Percentiles rank a stretch among this genome's conserved stretches.
phyloP scores from a whole-genome alignment of 1,139 yeast species.

The Lodderomyces elongisporus region DNA sequence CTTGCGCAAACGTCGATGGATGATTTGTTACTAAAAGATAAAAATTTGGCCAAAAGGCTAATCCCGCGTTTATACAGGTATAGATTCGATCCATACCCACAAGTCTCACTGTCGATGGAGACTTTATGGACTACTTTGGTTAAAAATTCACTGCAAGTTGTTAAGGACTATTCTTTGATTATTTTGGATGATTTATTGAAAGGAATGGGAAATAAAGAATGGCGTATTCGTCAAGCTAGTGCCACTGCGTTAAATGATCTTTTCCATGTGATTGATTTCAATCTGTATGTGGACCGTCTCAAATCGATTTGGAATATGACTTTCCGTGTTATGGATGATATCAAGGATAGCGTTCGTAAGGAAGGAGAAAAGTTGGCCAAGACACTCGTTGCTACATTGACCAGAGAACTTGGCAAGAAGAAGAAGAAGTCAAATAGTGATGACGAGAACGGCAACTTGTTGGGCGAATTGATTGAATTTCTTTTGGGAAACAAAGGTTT shows the following conservation, averaged over 20 bases:
- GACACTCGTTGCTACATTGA: conserved; percentile 58
- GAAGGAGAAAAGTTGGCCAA: conserved; percentile 73
- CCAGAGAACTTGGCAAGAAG: conserved; percentile 46
- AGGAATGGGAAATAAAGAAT: conserved; percentile 78
- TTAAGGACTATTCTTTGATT: conserved; percentile 48
- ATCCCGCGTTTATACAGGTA: conserved; percentile 83
- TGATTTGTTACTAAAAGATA: conserved; percentile 52
- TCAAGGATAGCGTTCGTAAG: conserved; percentile 85
- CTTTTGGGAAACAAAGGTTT: conserved; percentile 75
- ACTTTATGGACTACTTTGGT: conserved; percentile 82
- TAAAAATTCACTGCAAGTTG: conserved; percentile 51
- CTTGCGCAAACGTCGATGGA: conserved; percentile 75
- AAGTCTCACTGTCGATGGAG: conserved; percentile 79
- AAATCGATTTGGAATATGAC: conserved; percentile 84
- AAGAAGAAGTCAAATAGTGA: conserved; percentile 5
- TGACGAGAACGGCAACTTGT: conserved; percentile 5
- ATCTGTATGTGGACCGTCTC: conserved; percentile 47
- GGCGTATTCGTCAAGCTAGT: conserved; percentile 93
- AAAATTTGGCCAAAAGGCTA: conserved; percentile 50
- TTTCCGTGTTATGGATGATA: conserved; percentile 88
- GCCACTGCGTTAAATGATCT: conserved; percentile 69
- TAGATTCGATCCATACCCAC: conserved; percentile 73
- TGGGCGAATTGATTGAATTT: conserved; percentile 69
- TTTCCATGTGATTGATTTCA: conserved; percentile 55
- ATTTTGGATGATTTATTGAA: conserved; percentile 63